Evolutionary conservation across 441 rosid genomes (phyloP).

Genomic region (Jatropha podagrica): DNA sequence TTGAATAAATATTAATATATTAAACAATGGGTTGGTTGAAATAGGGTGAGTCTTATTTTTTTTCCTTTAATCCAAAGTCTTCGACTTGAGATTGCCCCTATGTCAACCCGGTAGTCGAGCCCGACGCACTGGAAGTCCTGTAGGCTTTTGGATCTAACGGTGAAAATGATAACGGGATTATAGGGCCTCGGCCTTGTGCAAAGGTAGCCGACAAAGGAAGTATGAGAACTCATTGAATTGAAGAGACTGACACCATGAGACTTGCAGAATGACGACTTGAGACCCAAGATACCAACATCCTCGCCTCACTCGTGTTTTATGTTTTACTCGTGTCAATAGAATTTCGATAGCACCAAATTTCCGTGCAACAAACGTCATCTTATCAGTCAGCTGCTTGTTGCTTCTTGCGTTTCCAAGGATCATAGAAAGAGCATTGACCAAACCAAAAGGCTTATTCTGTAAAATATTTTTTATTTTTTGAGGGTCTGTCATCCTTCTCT

Average conservation of each 20-base stretch:
- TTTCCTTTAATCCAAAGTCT: no score
- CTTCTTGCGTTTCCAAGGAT: constrained; percentile 25
- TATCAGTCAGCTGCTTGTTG: constrained; percentile 17
- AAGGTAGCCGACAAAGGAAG: neutral
- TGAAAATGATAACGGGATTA: no score
- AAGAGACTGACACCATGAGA: neutral
- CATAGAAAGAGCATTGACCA: constrained; percentile 27
- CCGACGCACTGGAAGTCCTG: no score
- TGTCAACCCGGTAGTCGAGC: no score
- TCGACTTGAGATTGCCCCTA: no score
- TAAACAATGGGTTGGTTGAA: no score
- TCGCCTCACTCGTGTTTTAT: neutral
- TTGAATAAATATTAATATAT: no score
- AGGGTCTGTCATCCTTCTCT: neutral
- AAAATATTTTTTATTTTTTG: neutral
- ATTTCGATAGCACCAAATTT: constrained; percentile 3
- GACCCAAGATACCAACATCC: neutral
- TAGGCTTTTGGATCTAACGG: no score
- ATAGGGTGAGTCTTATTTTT: no score
- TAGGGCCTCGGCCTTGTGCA: no score
- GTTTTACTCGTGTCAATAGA: neutral
- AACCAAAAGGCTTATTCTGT: neutral
- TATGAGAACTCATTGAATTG: neutral
- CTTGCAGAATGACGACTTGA: neutral
- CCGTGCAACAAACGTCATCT: constrained; percentile 6